Evolutionary conservation across 495 filamentous ascomycete genomes (phyloP).

Genomic region (Xylaria palmicola): DNA sequence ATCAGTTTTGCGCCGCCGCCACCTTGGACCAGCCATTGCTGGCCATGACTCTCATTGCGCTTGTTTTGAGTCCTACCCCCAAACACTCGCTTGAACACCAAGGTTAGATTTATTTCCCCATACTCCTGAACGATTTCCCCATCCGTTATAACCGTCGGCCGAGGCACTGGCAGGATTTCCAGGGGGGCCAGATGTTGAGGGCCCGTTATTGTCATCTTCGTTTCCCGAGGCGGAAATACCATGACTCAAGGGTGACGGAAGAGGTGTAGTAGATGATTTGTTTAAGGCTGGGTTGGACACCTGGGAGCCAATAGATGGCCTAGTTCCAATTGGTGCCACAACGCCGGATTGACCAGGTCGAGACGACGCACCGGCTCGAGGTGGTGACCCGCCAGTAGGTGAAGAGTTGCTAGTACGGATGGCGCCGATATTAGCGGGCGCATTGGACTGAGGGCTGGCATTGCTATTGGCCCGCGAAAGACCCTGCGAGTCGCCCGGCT

Average conservation of each 20-base stretch:
- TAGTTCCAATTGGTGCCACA: slow-evolving; percentile 92
- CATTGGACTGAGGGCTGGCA: slow-evolving; percentile 68
- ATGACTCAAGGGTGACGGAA: slow-evolving; percentile 85
- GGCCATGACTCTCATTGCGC: slow-evolving; percentile 8
- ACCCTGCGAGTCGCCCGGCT: slow-evolving; percentile 54
- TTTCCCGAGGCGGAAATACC: slow-evolving; percentile 58
- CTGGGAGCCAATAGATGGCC: slow-evolving; percentile 56
- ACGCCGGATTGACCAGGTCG: slow-evolving; percentile 51
- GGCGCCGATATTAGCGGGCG: slow-evolving; percentile 63
- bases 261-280: slow-evolving; percentile 86
- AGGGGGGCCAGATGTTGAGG: slow-evolving; percentile 31
- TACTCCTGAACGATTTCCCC: slow-evolving; percentile 69
- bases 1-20: slow-evolving; percentile 15
- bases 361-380: slow-evolving; percentile 58
- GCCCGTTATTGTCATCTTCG: slow-evolving; percentile 30
- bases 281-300: slow-evolving; percentile 67
- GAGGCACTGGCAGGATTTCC: slow-evolving; percentile 41
- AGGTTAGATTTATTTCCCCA: slow-evolving; percentile 73
- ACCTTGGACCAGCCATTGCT: slow-evolving; percentile 2
- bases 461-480: slow-evolving; percentile 84
- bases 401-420: slow-evolving; percentile 87
- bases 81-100: slow-evolving; percentile 73
- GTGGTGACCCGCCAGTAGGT: slow-evolving; percentile 77
- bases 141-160: slow-evolving; percentile 55
- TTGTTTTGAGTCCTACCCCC: slow-evolving; percentile 55